Evolutionary conservation across 495 filamentous ascomycete species (phyloP), one percentile per base, ranked within the genome.

Genomic region (Penicillium egyptiacum): DNA sequence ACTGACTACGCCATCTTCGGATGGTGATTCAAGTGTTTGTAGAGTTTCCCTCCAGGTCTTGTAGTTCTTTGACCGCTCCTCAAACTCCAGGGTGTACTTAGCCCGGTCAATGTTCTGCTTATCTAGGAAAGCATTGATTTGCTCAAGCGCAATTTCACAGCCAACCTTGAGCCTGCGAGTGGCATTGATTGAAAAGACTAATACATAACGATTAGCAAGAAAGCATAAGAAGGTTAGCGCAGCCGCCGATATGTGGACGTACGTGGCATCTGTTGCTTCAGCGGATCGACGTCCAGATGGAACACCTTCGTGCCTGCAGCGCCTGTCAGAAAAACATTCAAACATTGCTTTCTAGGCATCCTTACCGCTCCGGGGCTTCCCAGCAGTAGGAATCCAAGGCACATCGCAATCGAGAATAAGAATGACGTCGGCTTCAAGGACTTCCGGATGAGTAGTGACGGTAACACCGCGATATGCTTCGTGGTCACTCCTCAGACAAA

Each of bases 401-500:
- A 88, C 83, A 64, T 89, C 92, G 60, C 90, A 92, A 65, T 96
- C 88, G 49, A 93, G 56, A n/a, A 96, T 82, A 1, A 96, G 58
- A 60, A 96, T 96, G 20, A 87, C 84, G 65, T 96, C 92, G 0
- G 92, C 88, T 43, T 66, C 58, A 2, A 61, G 35, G 12, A 66
- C 61, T 14, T 54, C 64, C 1, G 55, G 58, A 28, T 66, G 64
- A 11, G 83, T 84, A 23, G 72, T 79, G 60, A 96, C 88, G 8
- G 76, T 75, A 54, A 92, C 70, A 1, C 92, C 90, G 6, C 93
- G 71, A 79, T 86, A 86, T 3, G 75, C 82, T 14, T 73, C 72
- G 56, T 94, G 90, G 50, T 90, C 78, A 11, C 85, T 86, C 5
- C 91, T 89, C 67, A 96, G 93, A 61, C 87, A 92, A 87, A 96